phyloP scores from a whole-genome alignment of 176 grass and related monocot species.

The Phyllostachys edulis region DNA sequence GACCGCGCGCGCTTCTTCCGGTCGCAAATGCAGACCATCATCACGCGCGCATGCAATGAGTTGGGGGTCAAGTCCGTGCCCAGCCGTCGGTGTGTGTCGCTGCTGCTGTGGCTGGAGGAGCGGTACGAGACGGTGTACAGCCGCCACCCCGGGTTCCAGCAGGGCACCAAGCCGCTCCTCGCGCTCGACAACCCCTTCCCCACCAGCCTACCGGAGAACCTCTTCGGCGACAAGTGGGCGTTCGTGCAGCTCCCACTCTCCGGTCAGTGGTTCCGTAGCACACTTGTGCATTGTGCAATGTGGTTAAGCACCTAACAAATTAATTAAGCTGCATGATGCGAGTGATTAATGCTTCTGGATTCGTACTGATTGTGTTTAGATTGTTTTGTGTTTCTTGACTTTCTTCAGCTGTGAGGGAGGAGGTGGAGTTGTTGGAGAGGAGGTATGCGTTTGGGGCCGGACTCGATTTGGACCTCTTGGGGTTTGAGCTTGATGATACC shows the following conservation, averaged over 20 bases:
- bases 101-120: slow-evolving; percentile 87
- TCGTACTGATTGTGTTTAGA: neutral
- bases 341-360: neutral
- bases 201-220: slow-evolving; percentile 83
- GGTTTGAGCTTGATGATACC: slow-evolving; percentile 79
- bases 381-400: neutral
- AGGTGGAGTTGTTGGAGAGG: slow-evolving; percentile 54
- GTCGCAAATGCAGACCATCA: slow-evolving; percentile 93
- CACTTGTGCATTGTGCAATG: neutral
- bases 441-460: slow-evolving; percentile 81
- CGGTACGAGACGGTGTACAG: slow-evolving; percentile 87
- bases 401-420: slow-evolving; percentile 67
- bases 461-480: slow-evolving; percentile 86
- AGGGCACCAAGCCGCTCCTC: slow-evolving; percentile 78
- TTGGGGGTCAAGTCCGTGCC: slow-evolving; percentile 86
- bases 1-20: slow-evolving; percentile 92
- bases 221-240: slow-evolving; percentile 90
- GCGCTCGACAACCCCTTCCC: slow-evolving; percentile 92
- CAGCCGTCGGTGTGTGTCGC: slow-evolving; percentile 78
- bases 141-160: slow-evolving; percentile 78
- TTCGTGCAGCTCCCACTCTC: slow-evolving; percentile 94
- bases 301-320: neutral
- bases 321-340: neutral
- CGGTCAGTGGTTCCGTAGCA: slow-evolving; percentile 27
- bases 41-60: slow-evolving; percentile 80